A percentile compares a stretch with the other conserved stretches of the same genome.
Conservation (phyloP, 2,329 filamentous ascomycete genomes). For the Alternaria solani region DNA sequence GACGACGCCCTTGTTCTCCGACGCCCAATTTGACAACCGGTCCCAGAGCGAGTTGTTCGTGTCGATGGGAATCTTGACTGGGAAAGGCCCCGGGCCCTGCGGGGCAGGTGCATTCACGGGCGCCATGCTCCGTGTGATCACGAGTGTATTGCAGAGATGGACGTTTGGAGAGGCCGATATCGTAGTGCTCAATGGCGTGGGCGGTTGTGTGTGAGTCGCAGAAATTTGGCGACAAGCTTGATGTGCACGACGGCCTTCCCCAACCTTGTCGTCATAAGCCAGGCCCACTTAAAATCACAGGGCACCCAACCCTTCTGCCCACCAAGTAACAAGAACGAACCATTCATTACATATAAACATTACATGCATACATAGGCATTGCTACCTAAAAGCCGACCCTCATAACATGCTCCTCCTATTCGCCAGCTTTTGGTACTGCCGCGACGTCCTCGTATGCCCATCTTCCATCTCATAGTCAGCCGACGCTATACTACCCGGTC, state of each 20-base stretch:
- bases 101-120: constrained; percentile 38
- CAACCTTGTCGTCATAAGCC: not conserved
- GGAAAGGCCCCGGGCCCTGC: constrained; percentile 46
- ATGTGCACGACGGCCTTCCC: constrained; percentile 3
- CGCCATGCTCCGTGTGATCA: constrained; percentile 37
- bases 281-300: not conserved
- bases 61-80: constrained; percentile 46
- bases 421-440: constrained; percentile 46
- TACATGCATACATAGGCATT: not conserved
- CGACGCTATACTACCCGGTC: constrained; percentile 34
- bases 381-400: constrained; percentile 3
- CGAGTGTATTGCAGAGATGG: constrained; percentile 13
- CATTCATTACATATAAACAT: constrained; percentile 4
- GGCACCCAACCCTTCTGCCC: too few species aligned
- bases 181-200: constrained; percentile 26
- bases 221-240: constrained; percentile 22
- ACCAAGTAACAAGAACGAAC: too few species aligned
- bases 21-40: constrained; percentile 87
- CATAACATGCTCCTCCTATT: constrained; percentile 50
- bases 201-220: constrained; percentile 24
- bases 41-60: constrained; percentile 78
- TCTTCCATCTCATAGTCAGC: constrained; percentile 46
- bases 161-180: constrained; percentile 2
- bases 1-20: constrained; percentile 93
- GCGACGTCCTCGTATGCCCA: constrained; percentile 42